These are phyloP conservation scores for Persicaria tinctoria DNA, from an alignment of 148 eudicot genomes.

Conservation along the genomic window DNA sequence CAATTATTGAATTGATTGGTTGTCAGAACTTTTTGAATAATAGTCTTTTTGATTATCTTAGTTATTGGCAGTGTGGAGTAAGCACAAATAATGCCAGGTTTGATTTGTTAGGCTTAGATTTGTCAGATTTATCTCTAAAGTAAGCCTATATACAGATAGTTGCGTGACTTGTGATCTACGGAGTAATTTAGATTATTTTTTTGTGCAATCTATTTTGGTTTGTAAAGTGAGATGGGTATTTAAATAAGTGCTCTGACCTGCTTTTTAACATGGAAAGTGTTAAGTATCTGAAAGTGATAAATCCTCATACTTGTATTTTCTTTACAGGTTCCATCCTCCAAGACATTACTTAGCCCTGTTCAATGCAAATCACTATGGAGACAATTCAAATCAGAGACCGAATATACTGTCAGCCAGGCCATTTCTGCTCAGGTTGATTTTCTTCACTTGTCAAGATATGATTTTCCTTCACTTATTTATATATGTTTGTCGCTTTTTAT, in stretches of 20 bases:
- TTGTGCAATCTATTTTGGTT: neutral
- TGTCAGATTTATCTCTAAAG: neutral
- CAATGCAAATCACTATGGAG: slow-evolving; percentile 97
- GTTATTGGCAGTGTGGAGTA: neutral
- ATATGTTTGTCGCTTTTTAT: neutral
- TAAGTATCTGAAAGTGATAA: neutral
- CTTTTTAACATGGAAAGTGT: neutral
- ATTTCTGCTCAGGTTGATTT: slow-evolving; percentile 82
- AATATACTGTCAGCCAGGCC: slow-evolving; percentile 94
- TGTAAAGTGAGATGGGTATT: neutral
- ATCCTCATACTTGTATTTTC: neutral
- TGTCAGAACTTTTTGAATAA: neutral
- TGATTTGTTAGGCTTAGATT: neutral
- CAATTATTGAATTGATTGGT: neutral
- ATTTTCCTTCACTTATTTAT: neutral
- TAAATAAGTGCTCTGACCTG: neutral
- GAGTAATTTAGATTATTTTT: neutral
- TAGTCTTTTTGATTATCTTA: neutral
- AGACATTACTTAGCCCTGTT: slow-evolving; percentile 85
- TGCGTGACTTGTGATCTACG: neutral
- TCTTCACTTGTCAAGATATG: slow-evolving; percentile 2
- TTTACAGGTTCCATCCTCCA: slow-evolving; percentile 69
- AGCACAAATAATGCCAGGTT: neutral
- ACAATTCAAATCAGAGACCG: slow-evolving; percentile 89
- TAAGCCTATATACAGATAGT: neutral